A percentile compares a stretch with the other conserved stretches of the same genome.
Evolutionary conservation across 768 basidiomycete genomes (phyloP).

Genomic region (Lactarius indigo): DNA sequence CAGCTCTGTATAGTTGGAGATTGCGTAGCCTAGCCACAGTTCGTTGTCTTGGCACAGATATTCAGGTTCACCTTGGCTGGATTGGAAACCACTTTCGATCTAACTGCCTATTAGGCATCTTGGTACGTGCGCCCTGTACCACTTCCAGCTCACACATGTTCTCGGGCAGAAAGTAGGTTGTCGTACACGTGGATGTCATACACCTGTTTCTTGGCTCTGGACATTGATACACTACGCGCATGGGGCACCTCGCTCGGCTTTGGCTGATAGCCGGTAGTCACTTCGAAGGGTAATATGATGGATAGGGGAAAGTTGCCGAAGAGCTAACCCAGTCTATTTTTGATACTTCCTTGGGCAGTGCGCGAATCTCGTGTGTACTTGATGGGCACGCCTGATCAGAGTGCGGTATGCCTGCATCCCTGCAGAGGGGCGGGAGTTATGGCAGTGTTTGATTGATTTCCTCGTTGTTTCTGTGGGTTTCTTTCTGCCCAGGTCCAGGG

Average conservation of each 20-base stretch:
- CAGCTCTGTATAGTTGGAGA: not conserved
- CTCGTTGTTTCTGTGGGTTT: not conserved
- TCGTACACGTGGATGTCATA: not conserved
- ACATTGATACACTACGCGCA: not conserved
- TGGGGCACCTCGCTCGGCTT: not conserved
- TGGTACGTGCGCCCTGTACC: not conserved
- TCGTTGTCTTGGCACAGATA: not conserved
- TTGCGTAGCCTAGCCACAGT: not conserved
- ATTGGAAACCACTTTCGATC: not conserved
- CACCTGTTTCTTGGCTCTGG: not conserved
- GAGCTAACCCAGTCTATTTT: not conserved
- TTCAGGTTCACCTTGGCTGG: not conserved
- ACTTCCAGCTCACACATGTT: not conserved
- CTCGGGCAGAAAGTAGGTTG: not conserved
- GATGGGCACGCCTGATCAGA: not conserved
- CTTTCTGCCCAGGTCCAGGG: not conserved
- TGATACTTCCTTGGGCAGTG: not conserved
- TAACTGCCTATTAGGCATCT: not conserved
- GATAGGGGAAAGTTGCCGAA: not conserved
- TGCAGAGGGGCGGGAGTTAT: not conserved
- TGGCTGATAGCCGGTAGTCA: not conserved
- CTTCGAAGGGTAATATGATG: not conserved
- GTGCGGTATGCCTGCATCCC: not conserved
- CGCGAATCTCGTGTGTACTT: not conserved
- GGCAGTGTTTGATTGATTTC: not conserved